phyloP scores from a whole-genome alignment of 176 grass and related monocot genomes.

The Oryza glumipatula region DNA sequence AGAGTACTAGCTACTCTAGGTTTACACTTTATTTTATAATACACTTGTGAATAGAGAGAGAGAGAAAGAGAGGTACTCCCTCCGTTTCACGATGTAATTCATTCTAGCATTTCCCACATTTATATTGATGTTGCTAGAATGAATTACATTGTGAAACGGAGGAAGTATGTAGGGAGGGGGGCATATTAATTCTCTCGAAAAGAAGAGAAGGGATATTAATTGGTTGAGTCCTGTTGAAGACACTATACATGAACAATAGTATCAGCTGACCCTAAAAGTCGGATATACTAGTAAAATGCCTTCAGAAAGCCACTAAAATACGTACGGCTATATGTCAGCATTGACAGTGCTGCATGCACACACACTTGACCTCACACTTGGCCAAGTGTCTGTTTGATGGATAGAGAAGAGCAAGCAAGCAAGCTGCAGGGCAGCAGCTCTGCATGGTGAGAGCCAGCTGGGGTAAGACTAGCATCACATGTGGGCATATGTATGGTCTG shows the following conservation, averaged over 20 bases:
- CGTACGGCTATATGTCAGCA: neutral
- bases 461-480: neutral
- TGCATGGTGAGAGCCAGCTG: neutral
- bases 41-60: too few relatives aligned
- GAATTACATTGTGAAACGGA: too few relatives aligned
- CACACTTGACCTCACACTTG: too few relatives aligned
- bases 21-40: too few relatives aligned
- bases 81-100: too few relatives aligned
- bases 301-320: neutral
- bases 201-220: neutral
- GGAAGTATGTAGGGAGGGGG: too few relatives aligned
- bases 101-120: too few relatives aligned
- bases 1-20: too few relatives aligned
- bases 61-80: too few relatives aligned
- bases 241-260: neutral
- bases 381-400: neutral
- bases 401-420: neutral
- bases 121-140: too few relatives aligned
- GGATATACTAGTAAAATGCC: neutral
- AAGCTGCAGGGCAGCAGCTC: neutral
- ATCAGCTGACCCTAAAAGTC: neutral
- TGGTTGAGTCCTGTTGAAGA: neutral
- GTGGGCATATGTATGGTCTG: neutral
- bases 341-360: neutral
- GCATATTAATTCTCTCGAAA: too few relatives aligned